Conservation (phyloP, 179 eudicot species). For the Vitellaria paradoxa region DNA sequence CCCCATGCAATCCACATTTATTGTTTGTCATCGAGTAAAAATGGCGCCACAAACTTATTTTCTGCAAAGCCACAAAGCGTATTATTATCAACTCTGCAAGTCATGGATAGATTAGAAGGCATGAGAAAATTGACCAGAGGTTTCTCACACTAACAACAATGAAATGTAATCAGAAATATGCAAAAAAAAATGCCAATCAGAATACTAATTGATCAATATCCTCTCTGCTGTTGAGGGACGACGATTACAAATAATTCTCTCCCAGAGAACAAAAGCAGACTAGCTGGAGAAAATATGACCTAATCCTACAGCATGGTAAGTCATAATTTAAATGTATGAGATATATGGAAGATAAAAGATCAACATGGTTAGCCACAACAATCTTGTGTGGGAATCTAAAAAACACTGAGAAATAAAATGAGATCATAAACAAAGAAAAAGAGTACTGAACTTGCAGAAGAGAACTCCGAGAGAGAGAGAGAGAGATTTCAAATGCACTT, state of each 20-base stretch:
- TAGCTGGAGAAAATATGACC: background rate
- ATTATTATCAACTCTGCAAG: background rate
- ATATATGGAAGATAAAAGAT: background rate
- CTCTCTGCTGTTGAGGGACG: background rate
- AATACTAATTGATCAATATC: background rate
- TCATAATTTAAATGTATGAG: background rate
- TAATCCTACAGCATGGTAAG: background rate
- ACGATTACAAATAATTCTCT: background rate
- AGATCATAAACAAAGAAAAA: background rate
- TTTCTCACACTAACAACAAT: background rate
- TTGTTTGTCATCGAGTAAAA: constrained; percentile 10
- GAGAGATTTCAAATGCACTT: background rate
- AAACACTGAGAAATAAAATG: background rate
- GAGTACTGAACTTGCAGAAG: background rate
- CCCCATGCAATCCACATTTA: constrained; percentile 4
- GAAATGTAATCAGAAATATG: background rate
- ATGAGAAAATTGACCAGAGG: background rate
- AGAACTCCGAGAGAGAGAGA: background rate
- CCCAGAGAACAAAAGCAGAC: background rate
- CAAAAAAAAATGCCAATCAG: background rate
- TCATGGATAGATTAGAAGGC: background rate
- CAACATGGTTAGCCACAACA: background rate
- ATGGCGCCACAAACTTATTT: background rate
- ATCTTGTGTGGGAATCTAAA: background rate
- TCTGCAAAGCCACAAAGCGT: constrained; percentile 13